phyloP scores from a whole-genome alignment of 1,284 basidiomycete species.

The Ganoderma boninense region DNA sequence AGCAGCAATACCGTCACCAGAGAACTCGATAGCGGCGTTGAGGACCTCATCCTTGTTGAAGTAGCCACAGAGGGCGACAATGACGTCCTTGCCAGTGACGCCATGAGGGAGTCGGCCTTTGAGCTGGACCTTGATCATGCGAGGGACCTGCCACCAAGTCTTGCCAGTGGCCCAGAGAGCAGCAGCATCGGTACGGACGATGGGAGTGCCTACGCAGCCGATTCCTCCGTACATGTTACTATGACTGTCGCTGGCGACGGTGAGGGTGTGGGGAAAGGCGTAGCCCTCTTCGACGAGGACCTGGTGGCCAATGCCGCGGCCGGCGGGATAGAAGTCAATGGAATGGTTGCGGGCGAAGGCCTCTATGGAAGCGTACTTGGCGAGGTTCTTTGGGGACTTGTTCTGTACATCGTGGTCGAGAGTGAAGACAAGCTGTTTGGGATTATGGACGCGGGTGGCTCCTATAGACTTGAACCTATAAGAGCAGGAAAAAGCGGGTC shows the following conservation, averaged over 20 bases:
- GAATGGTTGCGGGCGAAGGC: conserved; percentile 87
- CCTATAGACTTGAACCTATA: conserved; percentile 94
- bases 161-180: conserved; percentile 99
- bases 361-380: conserved; percentile 95
- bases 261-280: conserved; percentile 92
- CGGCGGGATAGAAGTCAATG: conserved; percentile 97
- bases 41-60: conserved; percentile 99
- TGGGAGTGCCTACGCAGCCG: conserved; percentile 96
- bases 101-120: conserved; percentile 85
- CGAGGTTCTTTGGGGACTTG: conserved; percentile 91
- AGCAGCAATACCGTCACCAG: conserved; percentile 87
- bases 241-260: conserved; percentile 96
- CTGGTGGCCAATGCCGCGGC: conserved; percentile 98
- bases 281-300: conserved; percentile 96
- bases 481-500: neutral
- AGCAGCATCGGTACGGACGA: conserved; percentile 92
- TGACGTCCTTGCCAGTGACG: conserved; percentile 98
- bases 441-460: conserved; percentile 86
- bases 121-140: conserved; percentile 95
- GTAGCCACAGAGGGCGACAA: conserved; percentile 95
- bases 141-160: conserved; percentile 99
- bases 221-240: conserved; percentile 99
- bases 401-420: conserved; percentile 99
- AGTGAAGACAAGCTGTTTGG: conserved; percentile 92
- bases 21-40: conserved; percentile 98